These are phyloP conservation scores for Musa troglodytarum DNA, from an alignment of 176 grass and related monocot species.

Conservation along the genomic window DNA sequence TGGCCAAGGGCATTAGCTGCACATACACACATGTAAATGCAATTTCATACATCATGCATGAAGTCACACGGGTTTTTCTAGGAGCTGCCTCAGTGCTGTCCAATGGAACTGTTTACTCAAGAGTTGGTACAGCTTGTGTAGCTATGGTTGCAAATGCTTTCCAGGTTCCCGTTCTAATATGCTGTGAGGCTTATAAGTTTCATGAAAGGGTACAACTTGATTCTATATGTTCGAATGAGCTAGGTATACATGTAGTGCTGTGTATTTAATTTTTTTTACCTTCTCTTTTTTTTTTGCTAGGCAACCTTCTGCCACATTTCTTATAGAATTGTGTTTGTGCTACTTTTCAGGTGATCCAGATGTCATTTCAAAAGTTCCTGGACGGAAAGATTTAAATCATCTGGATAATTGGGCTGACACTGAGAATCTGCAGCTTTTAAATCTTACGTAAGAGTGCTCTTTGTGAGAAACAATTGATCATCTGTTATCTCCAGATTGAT, in stretches of 20 bases:
- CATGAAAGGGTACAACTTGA: slow-evolving; percentile 81
- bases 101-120: slow-evolving; percentile 75
- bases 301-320: not conserved
- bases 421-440: slow-evolving; percentile 60
- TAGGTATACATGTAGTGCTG: slow-evolving; percentile 35
- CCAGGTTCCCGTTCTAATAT: slow-evolving; percentile 61
- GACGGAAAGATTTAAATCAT: slow-evolving; percentile 32
- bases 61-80: slow-evolving; percentile 62
- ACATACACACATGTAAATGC: slow-evolving; percentile 73
- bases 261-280: not conserved
- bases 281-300: not conserved
- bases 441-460: slow-evolving; percentile 51
- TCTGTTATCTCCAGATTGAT: slow-evolving; percentile 10
- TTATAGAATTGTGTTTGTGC: slow-evolving; percentile 11
- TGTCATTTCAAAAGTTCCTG: slow-evolving; percentile 50
- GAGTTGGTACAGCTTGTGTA: slow-evolving; percentile 52
- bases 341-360: slow-evolving; percentile 66
- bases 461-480: not conserved
- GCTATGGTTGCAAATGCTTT: slow-evolving; percentile 76
- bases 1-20: slow-evolving; percentile 58
- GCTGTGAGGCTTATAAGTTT: slow-evolving; percentile 82
- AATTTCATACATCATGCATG: slow-evolving; percentile 72
- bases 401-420: slow-evolving; percentile 40
- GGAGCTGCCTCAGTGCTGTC: slow-evolving; percentile 64
- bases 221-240: slow-evolving; percentile 77